Percentiles rank a stretch among this genome's conserved stretches.
These are phyloP conservation scores for Pythium sukuiense DNA, from an alignment of 352 stramenopile genomes.

Conservation along the genomic window DNA sequence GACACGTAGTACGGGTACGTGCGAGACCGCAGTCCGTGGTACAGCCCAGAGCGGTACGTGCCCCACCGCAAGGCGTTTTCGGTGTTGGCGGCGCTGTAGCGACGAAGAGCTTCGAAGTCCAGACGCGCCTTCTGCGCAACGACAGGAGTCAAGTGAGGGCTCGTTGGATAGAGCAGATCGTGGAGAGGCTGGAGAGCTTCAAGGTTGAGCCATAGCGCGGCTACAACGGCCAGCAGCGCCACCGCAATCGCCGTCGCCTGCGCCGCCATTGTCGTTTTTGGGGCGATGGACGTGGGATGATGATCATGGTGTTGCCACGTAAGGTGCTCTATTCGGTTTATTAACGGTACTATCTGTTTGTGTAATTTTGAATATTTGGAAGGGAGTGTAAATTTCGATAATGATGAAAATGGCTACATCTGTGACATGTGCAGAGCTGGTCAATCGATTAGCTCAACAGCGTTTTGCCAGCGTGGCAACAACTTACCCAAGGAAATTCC, in stretches of 20 bases:
- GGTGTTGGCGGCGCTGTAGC: constrained; percentile 41
- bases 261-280: not conserved
- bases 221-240: constrained; percentile 15
- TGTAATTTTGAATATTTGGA: not conserved
- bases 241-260: constrained; percentile 8
- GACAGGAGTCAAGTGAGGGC: not conserved
- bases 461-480: not conserved
- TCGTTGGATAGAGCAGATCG: not conserved
- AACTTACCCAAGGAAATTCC: too few species aligned
- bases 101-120: constrained; percentile 34
- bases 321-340: not conserved
- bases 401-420: not conserved
- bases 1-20: constrained; percentile 63
- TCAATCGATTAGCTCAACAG: not conserved
- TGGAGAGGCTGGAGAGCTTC: constrained; percentile 6
- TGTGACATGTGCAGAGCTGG: not conserved
- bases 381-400: too few species aligned
- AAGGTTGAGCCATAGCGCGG: constrained; percentile 18
- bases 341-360: not conserved
- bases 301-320: not conserved
- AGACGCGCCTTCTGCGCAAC: constrained; percentile 13
- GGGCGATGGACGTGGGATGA: not conserved
- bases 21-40: constrained; percentile 76
- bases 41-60: constrained; percentile 75
- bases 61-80: constrained; percentile 55